Percentiles rank a stretch among this genome's conserved stretches.
Conservation (phyloP, 208 protist species). For the Acanthamoeba lenticulata region DNA sequence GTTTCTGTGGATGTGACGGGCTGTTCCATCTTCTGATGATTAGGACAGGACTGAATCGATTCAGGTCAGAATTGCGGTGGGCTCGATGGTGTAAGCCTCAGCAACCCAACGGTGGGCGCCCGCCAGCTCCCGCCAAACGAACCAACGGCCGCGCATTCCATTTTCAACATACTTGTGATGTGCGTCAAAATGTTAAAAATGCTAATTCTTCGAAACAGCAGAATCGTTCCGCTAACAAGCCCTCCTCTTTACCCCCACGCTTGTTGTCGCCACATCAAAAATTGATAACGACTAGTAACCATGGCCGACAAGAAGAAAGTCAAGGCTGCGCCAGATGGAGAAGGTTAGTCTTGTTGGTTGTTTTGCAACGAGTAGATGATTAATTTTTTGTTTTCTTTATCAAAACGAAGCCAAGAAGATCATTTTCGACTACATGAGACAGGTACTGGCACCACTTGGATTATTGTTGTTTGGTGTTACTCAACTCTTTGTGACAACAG, state of each 20-base stretch:
- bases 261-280: too few species aligned
- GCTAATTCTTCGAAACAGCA: too few species aligned
- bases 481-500: not conserved
- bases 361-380: not conserved
- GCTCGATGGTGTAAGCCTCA: too few species aligned
- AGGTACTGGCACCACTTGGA: not conserved
- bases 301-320: constrained; percentile 62
- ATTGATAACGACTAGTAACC: too few species aligned
- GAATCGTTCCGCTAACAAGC: too few species aligned
- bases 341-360: not conserved
- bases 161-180: not conserved
- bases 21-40: not conserved
- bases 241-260: too few species aligned
- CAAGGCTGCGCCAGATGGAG: not conserved
- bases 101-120: too few species aligned
- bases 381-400: not conserved
- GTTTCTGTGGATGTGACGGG: not conserved
- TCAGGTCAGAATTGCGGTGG: not conserved
- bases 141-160: not conserved
- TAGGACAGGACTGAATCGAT: not conserved
- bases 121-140: not conserved
- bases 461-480: not conserved
- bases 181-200: not conserved
- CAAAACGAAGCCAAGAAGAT: constrained; percentile 34
- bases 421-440: constrained; percentile 28